Evolutionary conservation across 169 alveolate genomes (phyloP).

Genomic region (Theileria parva): DNA sequence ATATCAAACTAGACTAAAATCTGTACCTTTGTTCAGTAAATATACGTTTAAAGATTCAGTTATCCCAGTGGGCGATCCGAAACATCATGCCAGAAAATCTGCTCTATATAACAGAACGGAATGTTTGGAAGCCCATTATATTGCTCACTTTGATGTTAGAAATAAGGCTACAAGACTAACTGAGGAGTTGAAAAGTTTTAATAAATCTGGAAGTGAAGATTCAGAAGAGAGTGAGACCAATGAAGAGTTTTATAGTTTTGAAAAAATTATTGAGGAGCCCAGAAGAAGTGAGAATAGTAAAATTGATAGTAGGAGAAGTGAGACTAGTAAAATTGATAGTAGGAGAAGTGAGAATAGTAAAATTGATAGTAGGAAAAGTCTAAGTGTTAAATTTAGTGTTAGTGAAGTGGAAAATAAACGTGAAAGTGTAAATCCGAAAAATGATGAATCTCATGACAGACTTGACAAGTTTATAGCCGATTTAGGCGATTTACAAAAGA

Average conservation of each 20-base stretch:
- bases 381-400: background rate
- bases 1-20: too few relatives aligned
- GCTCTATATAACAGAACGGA: constrained; percentile 40
- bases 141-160: constrained; percentile 15
- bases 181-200: background rate
- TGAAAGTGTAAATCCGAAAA: background rate
- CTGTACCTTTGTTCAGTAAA: too few relatives aligned
- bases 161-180: background rate
- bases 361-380: background rate
- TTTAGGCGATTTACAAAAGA: background rate
- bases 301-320: background rate
- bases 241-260: background rate
- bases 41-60: too few relatives aligned
- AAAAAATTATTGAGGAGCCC: background rate
- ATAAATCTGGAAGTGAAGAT: background rate
- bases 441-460: background rate
- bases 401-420: background rate
- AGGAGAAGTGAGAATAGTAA: background rate
- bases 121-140: constrained; percentile 23
- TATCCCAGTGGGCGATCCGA: background rate
- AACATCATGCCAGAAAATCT: constrained; percentile 14
- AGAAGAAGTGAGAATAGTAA: background rate
- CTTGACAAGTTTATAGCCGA: background rate
- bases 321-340: background rate
- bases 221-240: too few relatives aligned